Evolutionary conservation across 306 rosid species (phyloP).

Genomic region (Alnus glutinosa): DNA sequence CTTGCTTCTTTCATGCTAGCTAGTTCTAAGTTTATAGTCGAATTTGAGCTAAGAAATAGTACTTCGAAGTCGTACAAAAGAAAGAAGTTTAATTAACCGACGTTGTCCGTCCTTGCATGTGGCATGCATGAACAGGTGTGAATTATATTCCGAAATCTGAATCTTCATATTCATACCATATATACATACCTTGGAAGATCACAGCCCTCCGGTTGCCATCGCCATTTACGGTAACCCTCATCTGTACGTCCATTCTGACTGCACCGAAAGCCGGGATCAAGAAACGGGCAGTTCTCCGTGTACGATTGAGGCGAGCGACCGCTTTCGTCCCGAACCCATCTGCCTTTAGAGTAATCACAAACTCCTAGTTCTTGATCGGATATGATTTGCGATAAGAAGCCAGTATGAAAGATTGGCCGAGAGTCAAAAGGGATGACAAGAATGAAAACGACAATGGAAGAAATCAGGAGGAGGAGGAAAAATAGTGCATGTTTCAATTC

Average conservation of each 20-base stretch:
- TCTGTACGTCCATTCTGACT: slow-evolving; percentile 57
- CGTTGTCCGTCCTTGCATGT: slow-evolving; percentile 16
- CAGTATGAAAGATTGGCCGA: slow-evolving; percentile 34
- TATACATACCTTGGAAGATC: slow-evolving; percentile 63
- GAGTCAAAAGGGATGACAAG: slow-evolving; percentile 39
- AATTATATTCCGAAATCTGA: neutral
- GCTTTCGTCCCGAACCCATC: slow-evolving; percentile 60
- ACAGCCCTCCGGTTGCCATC: slow-evolving; percentile 75
- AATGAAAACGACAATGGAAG: slow-evolving; percentile 35
- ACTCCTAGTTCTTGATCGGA: neutral
- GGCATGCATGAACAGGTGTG: neutral
- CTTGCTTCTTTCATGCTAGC: neutral
- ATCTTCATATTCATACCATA: slow-evolving; percentile 5
- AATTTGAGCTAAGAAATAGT: neutral
- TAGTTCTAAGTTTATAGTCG: neutral
- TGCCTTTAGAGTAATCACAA: slow-evolving; percentile 70
- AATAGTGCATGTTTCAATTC: slow-evolving; percentile 46
- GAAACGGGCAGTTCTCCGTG: slow-evolving; percentile 67
- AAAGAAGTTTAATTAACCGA: no score
- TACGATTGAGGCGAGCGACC: slow-evolving; percentile 32
- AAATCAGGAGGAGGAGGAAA: slow-evolving; percentile 38
- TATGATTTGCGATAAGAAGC: slow-evolving; percentile 32
- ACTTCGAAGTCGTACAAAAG: no score
- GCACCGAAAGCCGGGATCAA: slow-evolving; percentile 93
- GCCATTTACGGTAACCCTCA: slow-evolving; percentile 58